Evolutionary conservation across 805 yeast species (phyloP).

Genomic region (Ogataea philodendri): DNA sequence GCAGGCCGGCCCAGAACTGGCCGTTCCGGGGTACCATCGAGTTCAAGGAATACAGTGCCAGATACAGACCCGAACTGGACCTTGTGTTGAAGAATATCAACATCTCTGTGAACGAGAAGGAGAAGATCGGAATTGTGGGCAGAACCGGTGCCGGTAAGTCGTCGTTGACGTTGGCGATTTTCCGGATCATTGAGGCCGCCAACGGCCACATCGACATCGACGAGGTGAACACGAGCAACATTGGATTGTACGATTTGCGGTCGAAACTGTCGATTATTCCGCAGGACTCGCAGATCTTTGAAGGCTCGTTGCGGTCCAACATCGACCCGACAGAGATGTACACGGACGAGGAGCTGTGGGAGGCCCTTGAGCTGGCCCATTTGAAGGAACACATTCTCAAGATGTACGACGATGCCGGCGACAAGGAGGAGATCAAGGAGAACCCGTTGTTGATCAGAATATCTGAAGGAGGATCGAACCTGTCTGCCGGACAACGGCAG

Average conservation of each 20-base stretch:
- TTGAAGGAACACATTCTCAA: conserved; percentile 59
- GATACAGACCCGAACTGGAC: conserved; percentile 80
- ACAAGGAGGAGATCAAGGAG: conserved; percentile 40
- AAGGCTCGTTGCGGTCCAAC: conserved; percentile 81
- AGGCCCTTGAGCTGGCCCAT: conserved; percentile 73
- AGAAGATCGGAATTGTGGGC: conserved; percentile 94
- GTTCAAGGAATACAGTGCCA: conserved; percentile 73
- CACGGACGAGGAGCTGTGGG: conserved; percentile 81
- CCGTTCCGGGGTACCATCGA: conserved; percentile 67
- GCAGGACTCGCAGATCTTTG: conserved; percentile 89
- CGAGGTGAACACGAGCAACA: conserved; percentile 56
- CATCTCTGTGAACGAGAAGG: conserved; percentile 64
- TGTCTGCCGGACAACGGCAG: conserved; percentile 88
- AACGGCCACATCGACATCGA: conserved; percentile 69
- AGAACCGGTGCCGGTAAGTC: conserved; percentile 97
- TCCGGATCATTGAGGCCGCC: conserved; percentile 76
- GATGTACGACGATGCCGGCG: conserved; percentile 46
- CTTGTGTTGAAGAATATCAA: conserved; percentile 69
- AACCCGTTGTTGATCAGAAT: conserved; percentile 29
- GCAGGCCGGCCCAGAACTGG: conserved; percentile 69
- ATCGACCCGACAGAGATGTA: conserved; percentile 75
- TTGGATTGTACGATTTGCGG: conserved; percentile 79
- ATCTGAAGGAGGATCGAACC: conserved; percentile 50
- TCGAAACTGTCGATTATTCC: conserved; percentile 82
- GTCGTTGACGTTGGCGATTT: conserved; percentile 77